phyloP scores from a whole-genome alignment of 1,139 yeast genomes.

The Taiozyma sp. region DNA sequence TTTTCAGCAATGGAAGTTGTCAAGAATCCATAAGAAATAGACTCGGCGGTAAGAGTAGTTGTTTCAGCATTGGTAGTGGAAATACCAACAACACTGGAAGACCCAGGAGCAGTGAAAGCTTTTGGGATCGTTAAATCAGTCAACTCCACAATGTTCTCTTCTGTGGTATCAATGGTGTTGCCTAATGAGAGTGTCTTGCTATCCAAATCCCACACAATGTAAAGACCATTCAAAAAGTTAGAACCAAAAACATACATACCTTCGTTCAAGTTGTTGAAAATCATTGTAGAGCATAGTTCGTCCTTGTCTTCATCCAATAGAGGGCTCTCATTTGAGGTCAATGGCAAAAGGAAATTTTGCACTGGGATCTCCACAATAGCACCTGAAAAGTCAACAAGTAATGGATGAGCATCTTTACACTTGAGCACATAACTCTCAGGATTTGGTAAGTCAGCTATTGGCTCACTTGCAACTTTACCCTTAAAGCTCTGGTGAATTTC shows the following conservation, averaged over 20 bases:
- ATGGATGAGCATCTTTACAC: slow-evolving; percentile 13
- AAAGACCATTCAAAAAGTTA: slow-evolving; percentile 41
- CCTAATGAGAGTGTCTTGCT: slow-evolving; percentile 43
- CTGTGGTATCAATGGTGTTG: slow-evolving; percentile 28
- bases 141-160: slow-evolving; percentile 15
- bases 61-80: background rate
- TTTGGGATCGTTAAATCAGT: slow-evolving; percentile 11
- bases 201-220: slow-evolving; percentile 49
- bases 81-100: background rate
- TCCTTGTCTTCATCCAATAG: slow-evolving; percentile 13
- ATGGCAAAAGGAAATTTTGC: slow-evolving; percentile 6
- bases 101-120: slow-evolving; percentile 10
- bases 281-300: slow-evolving; percentile 11
- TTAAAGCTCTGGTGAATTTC: slow-evolving; percentile 13
- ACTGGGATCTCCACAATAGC: slow-evolving; percentile 9
- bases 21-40: background rate
- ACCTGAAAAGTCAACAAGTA: slow-evolving; percentile 15
- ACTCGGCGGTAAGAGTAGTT: slow-evolving; percentile 4
- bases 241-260: slow-evolving; percentile 36
- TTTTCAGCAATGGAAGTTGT: background rate
- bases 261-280: slow-evolving; percentile 1
- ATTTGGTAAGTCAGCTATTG: background rate
- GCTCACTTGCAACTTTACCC: slow-evolving; percentile 5
- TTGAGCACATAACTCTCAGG: slow-evolving; percentile 12
- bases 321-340: slow-evolving; percentile 3